Evolutionary conservation across 768 basidiomycete genomes (phyloP), one percentile per base, ranked within the genome.

Genomic region (Boletus reticulatus): DNA sequence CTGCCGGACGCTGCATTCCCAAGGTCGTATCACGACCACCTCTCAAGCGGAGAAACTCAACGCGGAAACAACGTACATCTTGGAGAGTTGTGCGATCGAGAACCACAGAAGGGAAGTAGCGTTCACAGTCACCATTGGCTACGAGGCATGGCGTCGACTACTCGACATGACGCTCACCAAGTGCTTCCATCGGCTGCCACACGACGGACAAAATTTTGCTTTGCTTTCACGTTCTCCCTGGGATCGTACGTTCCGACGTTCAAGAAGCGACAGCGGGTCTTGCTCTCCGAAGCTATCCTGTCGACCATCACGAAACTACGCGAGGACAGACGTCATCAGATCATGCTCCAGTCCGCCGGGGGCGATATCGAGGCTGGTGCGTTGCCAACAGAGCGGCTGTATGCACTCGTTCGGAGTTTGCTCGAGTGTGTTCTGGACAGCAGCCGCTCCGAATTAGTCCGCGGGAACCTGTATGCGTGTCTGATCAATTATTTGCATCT

Each of bases 401-500:
- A 84, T 58, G 74, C 82, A 3, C 83, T 96, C 43, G 78, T 98
- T 12, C 84, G 86, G 43, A 83, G 78, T 59, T 76, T 93, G 29
- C 69, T 97, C 50, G 85, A 92, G 50, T 88, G 86, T 46, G 81
- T 94, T 52, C 65, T 88, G 54, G 85, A 89, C 57, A 87, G 81
- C 56, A 90, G 88, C 56, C 87, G 85, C 13, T 81, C 88, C 27
- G 93, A 96, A 66, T 78, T 92, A 48, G 88, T 94, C 17, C 87
- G 95, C 24, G 96, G 96, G 8, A 98, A 98, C 67, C 77, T 98
- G n/a, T 98, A 96, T 69, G 92, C 93, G 4, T 78, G 91, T 6
- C 76, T 98, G 54, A 84, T 92, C 73, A 96, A 96, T 71, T 95
- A 93, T 66, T 74, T 96, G 41, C 88, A 94, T 65, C 80, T 96